These are phyloP conservation scores for Cytospora piceicola DNA, from an alignment of 2,329 filamentous ascomycete genomes.

Conservation along the genomic window DNA sequence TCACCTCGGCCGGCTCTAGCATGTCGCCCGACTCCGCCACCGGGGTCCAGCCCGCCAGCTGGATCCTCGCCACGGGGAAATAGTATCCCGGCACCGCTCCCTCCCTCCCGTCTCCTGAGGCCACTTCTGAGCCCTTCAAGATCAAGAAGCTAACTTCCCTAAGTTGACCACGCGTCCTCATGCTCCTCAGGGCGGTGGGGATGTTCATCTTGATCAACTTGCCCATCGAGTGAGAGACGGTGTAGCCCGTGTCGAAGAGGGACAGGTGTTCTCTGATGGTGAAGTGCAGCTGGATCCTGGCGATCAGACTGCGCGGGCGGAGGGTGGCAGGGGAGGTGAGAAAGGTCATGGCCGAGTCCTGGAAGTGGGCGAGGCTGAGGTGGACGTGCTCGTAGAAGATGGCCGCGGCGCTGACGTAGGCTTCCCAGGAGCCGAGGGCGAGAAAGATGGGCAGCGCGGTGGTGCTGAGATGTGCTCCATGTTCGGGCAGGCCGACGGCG, in stretches of 20 bases:
- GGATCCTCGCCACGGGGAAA: constrained; percentile 20
- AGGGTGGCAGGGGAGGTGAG: constrained; percentile 11
- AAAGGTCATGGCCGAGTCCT: constrained; percentile 19
- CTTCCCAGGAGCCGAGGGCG: constrained; percentile 15
- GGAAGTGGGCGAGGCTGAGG: neutral
- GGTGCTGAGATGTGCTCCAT: constrained; percentile 4
- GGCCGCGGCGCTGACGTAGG: constrained; percentile 8
- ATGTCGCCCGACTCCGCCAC: neutral
- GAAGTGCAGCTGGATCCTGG: constrained; percentile 5
- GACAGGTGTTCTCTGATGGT: constrained; percentile 16
- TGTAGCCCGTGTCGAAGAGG: constrained; percentile 21
- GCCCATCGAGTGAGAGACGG: neutral
- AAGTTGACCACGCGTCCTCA: constrained; percentile 18
- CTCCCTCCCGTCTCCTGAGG: neutral
- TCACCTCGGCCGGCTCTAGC: neutral
- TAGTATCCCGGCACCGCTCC: constrained; percentile 3
- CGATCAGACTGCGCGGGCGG: constrained; percentile 15
- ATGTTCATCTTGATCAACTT: constrained; percentile 22
- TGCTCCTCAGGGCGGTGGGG: constrained; percentile 22
- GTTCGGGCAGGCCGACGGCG: constrained; percentile 5
- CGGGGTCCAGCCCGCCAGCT: constrained; percentile 6
- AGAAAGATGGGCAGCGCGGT: constrained; percentile 21
- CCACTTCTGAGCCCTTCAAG: neutral
- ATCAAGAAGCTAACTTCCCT: constrained; percentile 2
- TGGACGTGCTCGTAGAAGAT: constrained; percentile 21